These are phyloP conservation scores for Phialophora tarda DNA, from an alignment of 2,329 filamentous ascomycete species.

Conservation along the genomic window DNA sequence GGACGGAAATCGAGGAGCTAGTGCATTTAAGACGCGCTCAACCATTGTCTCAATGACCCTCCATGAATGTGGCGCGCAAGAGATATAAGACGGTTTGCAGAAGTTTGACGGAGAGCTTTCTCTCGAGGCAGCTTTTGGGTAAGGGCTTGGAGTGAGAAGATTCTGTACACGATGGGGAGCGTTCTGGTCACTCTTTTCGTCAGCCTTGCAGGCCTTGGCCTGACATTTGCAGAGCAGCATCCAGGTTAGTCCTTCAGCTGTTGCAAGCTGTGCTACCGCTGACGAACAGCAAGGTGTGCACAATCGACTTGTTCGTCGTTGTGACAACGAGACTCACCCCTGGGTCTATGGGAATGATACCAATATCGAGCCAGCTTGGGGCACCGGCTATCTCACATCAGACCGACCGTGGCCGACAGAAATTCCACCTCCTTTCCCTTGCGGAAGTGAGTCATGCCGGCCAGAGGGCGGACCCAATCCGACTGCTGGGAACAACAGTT, in stretches of 20 bases:
- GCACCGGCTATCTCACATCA: neutral
- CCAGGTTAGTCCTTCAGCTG: slow-evolving; percentile 22
- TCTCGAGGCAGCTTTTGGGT: slow-evolving; percentile 4
- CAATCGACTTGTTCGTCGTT: slow-evolving; percentile 27
- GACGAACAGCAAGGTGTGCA: slow-evolving; percentile 19
- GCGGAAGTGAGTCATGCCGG: neutral
- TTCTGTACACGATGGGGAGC: slow-evolving; percentile 7
- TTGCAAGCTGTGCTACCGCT: neutral
- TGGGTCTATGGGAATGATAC: slow-evolving; percentile 27
- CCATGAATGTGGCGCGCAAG: neutral
- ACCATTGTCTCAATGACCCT: neutral
- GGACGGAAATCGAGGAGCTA: neutral
- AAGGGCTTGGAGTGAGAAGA: slow-evolving; percentile 2
- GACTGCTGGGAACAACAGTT: slow-evolving; percentile 5
- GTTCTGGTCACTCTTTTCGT: slow-evolving; percentile 19
- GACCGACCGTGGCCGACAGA: slow-evolving; percentile 1
- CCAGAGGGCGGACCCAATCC: neutral
- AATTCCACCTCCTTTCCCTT: neutral
- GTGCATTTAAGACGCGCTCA: slow-evolving; percentile 1
- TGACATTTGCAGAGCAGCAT: slow-evolving; percentile 23
- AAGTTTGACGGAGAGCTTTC: neutral
- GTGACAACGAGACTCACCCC: slow-evolving; percentile 29
- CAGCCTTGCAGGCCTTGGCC: slow-evolving; percentile 27
- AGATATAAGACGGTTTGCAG: slow-evolving; percentile 6
- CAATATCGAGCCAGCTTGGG: slow-evolving; percentile 3